Evolutionary conservation across 140 eudicot genomes (phyloP), one percentile per base, ranked within the genome.

Genomic region (Erigeron philadelphicus): DNA sequence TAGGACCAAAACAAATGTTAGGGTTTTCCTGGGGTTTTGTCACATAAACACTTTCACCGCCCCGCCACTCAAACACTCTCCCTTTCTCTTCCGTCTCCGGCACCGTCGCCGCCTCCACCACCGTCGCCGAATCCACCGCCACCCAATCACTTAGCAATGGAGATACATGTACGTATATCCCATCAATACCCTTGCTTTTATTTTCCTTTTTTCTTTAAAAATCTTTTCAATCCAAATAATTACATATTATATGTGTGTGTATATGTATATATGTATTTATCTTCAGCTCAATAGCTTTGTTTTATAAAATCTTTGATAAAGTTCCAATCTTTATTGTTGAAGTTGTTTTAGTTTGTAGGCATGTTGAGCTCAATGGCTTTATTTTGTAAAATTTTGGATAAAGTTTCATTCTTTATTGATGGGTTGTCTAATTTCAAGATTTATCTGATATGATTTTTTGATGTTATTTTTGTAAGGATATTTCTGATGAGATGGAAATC

Each of bases 401-500:
- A 31, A 31, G 38, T 31, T 31, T 4, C 38, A 31, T 2, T 31
- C 38, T 31, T 31, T 31, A 31, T 31, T 31, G 38, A 31, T 31
- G 38, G 38, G 5, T 31, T 31, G 38, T 31, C 38, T 31, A 31
- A 31, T 31, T 31, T 31, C 5, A 31, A 31, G 38, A 31, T 31
- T 21, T 21, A 31, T 31, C 38, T 31, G 38, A 31, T 31, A 4
- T 31, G 38, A 31, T 31, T 31, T 31, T 31, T 3, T 31, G 38
- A 31, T 31, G 38, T 15, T 66, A 3, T 42, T 68, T 31, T 18
- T 50, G 66, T 54, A 78, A 86, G 95, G 85, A 75, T 63, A 40
- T 61, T 31, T 66, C 83, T 12, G 87, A 84, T 56, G 70, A 81
- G 40, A 67, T 80, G 25, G 86, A 86, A 72, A 76, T 64, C 23